Base-by-base conservation (phyloP, 2,329 filamentous ascomycete species). In the Colletotrichum sp. region DNA sequence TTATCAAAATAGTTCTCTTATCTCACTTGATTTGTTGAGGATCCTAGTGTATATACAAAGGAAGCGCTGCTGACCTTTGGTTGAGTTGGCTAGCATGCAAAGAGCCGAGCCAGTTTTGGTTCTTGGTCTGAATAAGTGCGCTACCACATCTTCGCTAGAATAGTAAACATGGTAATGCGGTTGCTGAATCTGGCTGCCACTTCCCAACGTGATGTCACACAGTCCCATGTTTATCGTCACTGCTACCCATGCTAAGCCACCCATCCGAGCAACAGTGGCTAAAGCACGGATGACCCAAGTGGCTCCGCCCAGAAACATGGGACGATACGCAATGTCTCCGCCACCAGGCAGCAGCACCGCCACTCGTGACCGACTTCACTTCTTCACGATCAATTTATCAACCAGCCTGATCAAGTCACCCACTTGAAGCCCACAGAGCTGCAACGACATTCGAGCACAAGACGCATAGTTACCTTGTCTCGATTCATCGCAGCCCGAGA, bases 401-500 rank as follows among this genome's bases (percentile, higher is more conserved):
- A 57, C 11, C 1, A 22, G 22, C 4, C 19, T 39, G 61, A 6
- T 19, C 16, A 29, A 63, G 1, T 12, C 15, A 59, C 2, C 8
- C 3, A n/a, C 15, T 59, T 16, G 4, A 27, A 1, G 15, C 1
- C 27, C 11, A 4, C n/a, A 6, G 11, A 13, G 44, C 11, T 52
- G 6, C n/a, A 52, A 0, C 12, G 3, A 13, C 4, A n/a, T 49
- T 8, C 11, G 2, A 22, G 0, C 1, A 1, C n/a, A 22, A 52
- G 6, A 5, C 44, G 44, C 2, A 13, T 7, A 12, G 3, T 52
- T 0, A 8, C 3, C 6, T 22, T 3, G 0, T 22, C 8, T 13
- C 44, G 2, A 13, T 12, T 52, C n/a, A 22, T 22, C 44, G 44
- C 44, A 52, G n/a, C 2, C 36, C 16, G 36, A 44, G 2, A 44